phyloP scores from a whole-genome alignment of 768 basidiomycete genomes.

The Leccinellum albellum region DNA sequence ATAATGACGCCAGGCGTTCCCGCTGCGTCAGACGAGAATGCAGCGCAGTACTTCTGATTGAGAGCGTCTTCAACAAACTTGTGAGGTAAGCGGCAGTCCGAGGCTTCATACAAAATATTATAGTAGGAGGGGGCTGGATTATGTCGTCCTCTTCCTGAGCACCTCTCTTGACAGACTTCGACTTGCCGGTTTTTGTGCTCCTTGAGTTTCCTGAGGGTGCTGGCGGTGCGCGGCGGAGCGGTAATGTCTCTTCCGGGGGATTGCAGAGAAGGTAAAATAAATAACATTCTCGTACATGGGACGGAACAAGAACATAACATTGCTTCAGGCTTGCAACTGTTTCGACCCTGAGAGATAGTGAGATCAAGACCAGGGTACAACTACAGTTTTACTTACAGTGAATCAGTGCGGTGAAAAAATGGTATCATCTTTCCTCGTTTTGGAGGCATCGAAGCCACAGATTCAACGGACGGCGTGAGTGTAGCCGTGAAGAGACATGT shows the following conservation, averaged over 20 bases:
- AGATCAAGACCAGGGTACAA: not conserved
- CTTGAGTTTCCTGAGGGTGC: slow-evolving; percentile 30
- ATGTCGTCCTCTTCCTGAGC: slow-evolving; percentile 45
- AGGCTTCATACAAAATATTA: slow-evolving; percentile 87
- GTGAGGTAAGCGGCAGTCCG: slow-evolving; percentile 90
- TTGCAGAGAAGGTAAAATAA: slow-evolving; percentile 86
- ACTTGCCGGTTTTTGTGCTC: slow-evolving; percentile 31
- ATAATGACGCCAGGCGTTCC: slow-evolving; percentile 80
- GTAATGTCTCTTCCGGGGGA: slow-evolving; percentile 75
- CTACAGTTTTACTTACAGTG: slow-evolving; percentile 49
- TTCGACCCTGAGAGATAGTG: slow-evolving; percentile 55
- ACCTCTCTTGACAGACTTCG: slow-evolving; percentile 32
- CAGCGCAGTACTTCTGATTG: slow-evolving; percentile 81
- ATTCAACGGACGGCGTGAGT: slow-evolving; percentile 80
- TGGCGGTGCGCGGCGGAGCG: slow-evolving; percentile 62
- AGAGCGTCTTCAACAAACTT: slow-evolving; percentile 67
- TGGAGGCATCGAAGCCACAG: slow-evolving; percentile 67
- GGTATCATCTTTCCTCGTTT: slow-evolving; percentile 80
- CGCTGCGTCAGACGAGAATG: slow-evolving; percentile 94
- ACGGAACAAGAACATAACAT: slow-evolving; percentile 87
- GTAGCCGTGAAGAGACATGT: slow-evolving; percentile 98
- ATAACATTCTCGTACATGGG: slow-evolving; percentile 90
- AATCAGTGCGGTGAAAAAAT: slow-evolving; percentile 77
- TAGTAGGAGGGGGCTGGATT: slow-evolving; percentile 87
- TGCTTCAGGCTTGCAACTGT: slow-evolving; percentile 89